Base-by-base conservation (phyloP, 208 protist species). In the Kentomonas sorsogonicus region DNA sequence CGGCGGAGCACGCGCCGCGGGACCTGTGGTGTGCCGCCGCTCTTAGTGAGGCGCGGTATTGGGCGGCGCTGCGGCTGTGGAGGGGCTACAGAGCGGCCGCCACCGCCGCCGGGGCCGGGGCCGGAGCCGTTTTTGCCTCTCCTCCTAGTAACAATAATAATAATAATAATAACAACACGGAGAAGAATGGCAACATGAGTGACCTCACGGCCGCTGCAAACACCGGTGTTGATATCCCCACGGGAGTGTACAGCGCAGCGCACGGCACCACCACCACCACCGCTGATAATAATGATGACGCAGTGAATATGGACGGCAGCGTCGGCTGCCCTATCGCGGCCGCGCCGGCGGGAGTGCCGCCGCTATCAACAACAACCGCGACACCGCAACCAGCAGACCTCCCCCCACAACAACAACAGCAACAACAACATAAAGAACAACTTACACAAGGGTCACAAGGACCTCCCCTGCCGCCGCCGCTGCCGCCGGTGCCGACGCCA, bases 1-100 rank as follows among this genome's bases (percentile, higher is more conserved):
- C 66, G 0, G 69, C 58, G 3, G 77, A 72, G 50, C 59, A 74
- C 63, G 77, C 63, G 3, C 58, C 59, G 15, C 56, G 51, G 26
- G 65, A 66, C 41, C 65, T 84, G 23, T 72, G 52, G 45, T 74
- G 67, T 20, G 78, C 78, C 15, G 59, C 57, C 4, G 78, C 63
- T 0, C 59, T 85, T 38, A 70, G 81, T 26, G 69, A 74, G 53
- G 41, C 69, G 10, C 55, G 73, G 1, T 58, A 59, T 1, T 39
- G 30, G 5, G 64, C 54, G 11, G 75, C 72, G 13, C 18, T 53
- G 38, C 29, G 29, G 48, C 54, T 18, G 29, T 15, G 48, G n/a
- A 11, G 11, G 7, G 33, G 33, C 7, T 11, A 38, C 33, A 29
- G n/a, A 7, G 30, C 26, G 27, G 7, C 2, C 6, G 30, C 3